Percentiles rank a stretch among this genome's conserved stretches.
Conservation (phyloP, 306 rosid genomes). For the Ormosia semicastrata region DNA sequence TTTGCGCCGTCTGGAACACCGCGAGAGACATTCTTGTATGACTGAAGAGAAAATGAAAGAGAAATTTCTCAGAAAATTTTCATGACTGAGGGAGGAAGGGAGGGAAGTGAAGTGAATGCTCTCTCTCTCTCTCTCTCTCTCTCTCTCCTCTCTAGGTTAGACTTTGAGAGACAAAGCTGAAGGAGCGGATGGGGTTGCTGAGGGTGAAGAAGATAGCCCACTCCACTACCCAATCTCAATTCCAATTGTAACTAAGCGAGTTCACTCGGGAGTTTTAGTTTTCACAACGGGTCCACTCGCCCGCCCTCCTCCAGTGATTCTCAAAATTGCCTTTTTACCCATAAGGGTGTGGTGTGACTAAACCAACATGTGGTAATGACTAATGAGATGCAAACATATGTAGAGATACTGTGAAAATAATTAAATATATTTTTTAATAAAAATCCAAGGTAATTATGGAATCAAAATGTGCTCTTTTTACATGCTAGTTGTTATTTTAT, state of each 20-base stretch:
- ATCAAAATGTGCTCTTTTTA: no score
- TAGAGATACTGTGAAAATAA: no score
- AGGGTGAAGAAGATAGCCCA: neutral
- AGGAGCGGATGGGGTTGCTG: neutral
- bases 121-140: slow-evolving; percentile 8
- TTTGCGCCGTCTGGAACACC: slow-evolving; percentile 67
- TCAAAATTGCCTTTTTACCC: no score
- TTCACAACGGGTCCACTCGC: slow-evolving; percentile 12
- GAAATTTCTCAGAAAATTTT: neutral
- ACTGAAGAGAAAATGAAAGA: neutral
- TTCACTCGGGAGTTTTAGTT: neutral
- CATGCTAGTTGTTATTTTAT: no score
- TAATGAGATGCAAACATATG: no score
- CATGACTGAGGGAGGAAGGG: neutral
- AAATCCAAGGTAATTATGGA: no score
- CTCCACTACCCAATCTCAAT: slow-evolving; percentile 37
- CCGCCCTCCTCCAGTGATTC: neutral
- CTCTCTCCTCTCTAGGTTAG: neutral
- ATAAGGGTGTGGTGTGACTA: no score
- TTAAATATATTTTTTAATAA: no score
- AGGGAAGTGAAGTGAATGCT: neutral
- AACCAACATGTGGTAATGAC: no score
- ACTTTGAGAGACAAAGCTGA: slow-evolving; percentile 41
- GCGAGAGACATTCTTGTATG: slow-evolving; percentile 53
- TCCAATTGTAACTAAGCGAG: slow-evolving; percentile 28